Evolutionary conservation across 371 early-diverging fungal genomes (phyloP).

Genomic region (Syncephalis plumigaleata): DNA sequence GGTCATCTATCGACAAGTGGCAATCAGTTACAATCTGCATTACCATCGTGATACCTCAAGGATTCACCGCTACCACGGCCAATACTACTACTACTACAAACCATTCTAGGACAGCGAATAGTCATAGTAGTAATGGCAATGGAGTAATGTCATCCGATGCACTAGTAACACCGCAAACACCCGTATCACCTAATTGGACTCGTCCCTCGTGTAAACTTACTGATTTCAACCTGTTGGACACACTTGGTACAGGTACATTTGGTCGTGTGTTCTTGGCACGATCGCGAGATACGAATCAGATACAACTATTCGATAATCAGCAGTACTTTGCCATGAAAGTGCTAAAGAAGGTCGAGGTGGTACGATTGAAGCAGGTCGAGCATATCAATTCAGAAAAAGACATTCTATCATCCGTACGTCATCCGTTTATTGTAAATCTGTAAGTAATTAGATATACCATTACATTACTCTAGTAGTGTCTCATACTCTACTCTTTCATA

Average conservation of each 20-base stretch:
- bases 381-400: constrained; percentile 92
- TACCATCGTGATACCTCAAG: too few species aligned
- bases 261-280: constrained; percentile 75
- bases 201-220: too few species aligned
- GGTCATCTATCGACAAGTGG: too few species aligned
- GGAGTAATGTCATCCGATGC: too few species aligned
- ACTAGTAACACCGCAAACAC: too few species aligned
- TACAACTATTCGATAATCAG: constrained; percentile 21
- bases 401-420: constrained; percentile 70
- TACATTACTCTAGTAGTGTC: background rate
- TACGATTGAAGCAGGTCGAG: constrained; percentile 87
- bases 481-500: background rate
- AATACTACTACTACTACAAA: too few species aligned
- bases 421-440: constrained; percentile 91
- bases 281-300: constrained; percentile 14
- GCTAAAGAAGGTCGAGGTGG: constrained; percentile 79
- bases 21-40: too few species aligned
- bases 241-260: constrained; percentile 84
- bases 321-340: constrained; percentile 90
- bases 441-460: constrained; percentile 16
- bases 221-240: background rate
- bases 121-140: too few species aligned
- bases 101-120: too few species aligned
- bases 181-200: too few species aligned
- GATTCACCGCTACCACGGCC: too few species aligned